Conservation (phyloP, 169 alveolate species). For the Plasmodium vivax region DNA sequence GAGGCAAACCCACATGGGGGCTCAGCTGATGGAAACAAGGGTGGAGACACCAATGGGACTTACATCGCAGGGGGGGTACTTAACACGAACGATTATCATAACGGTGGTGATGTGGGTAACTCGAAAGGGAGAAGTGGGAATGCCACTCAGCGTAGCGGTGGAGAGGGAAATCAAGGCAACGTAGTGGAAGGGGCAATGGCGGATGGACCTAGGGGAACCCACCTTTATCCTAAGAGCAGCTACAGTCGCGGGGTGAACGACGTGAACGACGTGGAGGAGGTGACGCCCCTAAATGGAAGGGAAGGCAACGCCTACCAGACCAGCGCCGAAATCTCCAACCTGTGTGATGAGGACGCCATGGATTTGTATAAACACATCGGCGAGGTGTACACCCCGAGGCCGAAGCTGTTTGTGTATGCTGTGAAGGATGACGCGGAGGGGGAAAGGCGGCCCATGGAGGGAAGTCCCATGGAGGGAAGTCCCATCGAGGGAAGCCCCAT, state of each 20-base stretch:
- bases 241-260: not conserved
- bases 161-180: not conserved
- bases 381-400: slow-evolving; percentile 28
- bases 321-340: not conserved
- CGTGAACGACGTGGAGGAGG: not conserved
- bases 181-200: not conserved
- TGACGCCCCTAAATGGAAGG: not conserved
- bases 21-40: not conserved
- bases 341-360: slow-evolving; percentile 18
- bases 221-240: not conserved
- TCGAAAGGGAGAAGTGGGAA: not conserved
- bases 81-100: not conserved
- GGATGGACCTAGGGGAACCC: not conserved
- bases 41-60: not conserved
- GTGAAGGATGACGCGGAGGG: not conserved
- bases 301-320: not conserved
- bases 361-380: slow-evolving; percentile 27
- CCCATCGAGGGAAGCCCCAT: not conserved
- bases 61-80: not conserved
- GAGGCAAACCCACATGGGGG: not conserved
- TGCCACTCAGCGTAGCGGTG: not conserved
- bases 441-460: not conserved
- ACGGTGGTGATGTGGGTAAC: not conserved
- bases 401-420: slow-evolving; percentile 5
- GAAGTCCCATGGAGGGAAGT: not conserved